Percentiles rank a stretch among this genome's conserved stretches.
phyloP scores from a whole-genome alignment of 805 yeast genomes.

The Vanderwaltozyma yarrowii region DNA sequence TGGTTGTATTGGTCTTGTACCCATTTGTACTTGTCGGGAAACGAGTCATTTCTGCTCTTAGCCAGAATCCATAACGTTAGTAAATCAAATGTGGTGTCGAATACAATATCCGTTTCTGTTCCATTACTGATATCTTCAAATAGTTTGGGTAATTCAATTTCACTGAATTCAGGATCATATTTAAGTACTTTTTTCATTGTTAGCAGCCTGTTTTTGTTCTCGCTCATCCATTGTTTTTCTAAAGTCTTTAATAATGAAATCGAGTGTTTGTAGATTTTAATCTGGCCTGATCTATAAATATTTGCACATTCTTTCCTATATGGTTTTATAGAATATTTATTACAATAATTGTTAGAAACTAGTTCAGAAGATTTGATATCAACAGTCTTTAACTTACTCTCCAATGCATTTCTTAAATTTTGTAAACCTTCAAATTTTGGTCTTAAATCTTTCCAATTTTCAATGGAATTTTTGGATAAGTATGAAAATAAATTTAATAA shows the following conservation, averaged over 20 bases:
- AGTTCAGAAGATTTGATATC: too few species aligned
- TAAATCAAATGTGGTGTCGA: slow-evolving; percentile 38
- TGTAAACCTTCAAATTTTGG: slow-evolving; percentile 50
- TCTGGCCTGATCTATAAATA: slow-evolving; percentile 43
- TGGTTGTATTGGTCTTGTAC: slow-evolving; percentile 2
- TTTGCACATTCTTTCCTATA: slow-evolving; percentile 26
- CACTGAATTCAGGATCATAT: slow-evolving; percentile 39
- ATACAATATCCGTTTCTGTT: slow-evolving; percentile 25
- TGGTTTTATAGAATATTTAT: slow-evolving; percentile 2
- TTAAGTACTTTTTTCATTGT: slow-evolving; percentile 44
- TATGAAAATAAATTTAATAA: slow-evolving; percentile 27
- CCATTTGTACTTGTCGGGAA: slow-evolving; percentile 12
- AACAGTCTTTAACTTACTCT: slow-evolving; percentile 31
- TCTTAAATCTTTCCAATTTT: slow-evolving; percentile 33
- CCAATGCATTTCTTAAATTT: slow-evolving; percentile 43
- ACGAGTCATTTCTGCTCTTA: slow-evolving; percentile 9
- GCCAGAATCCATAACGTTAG: slow-evolving; percentile 30
- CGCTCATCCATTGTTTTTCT: slow-evolving; percentile 41
- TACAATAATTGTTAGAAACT: slow-evolving; percentile 1
- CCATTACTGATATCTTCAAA: slow-evolving; percentile 30
- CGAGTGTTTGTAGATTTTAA: slow-evolving; percentile 34
- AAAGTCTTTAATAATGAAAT: slow-evolving; percentile 35
- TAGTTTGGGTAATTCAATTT: slow-evolving; percentile 37
- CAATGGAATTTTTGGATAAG: slow-evolving; percentile 29
- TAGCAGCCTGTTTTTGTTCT: slow-evolving; percentile 34